A percentile compares a stretch with the other conserved stretches of the same genome.
Evolutionary conservation across 2,329 filamentous ascomycete species (phyloP).

Genomic region (Aureobasidium sp.): DNA sequence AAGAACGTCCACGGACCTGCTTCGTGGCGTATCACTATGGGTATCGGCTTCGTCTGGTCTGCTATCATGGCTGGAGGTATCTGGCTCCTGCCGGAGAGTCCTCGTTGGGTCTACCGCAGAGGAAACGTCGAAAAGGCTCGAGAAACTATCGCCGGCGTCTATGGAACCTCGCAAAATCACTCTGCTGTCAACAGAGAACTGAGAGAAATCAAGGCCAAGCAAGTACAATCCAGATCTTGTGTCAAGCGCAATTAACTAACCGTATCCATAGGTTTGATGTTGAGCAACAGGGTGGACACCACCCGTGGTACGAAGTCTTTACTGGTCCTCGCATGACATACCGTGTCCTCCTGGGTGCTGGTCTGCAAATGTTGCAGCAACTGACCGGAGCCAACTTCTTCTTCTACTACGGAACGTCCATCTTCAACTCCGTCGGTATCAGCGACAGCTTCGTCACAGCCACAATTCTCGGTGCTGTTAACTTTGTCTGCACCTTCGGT

Average conservation of each 20-base stretch:
- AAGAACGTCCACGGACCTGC: slow-evolving; percentile 40
- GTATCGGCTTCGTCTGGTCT: slow-evolving; percentile 52
- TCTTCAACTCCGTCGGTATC: slow-evolving; percentile 36
- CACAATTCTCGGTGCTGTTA: slow-evolving; percentile 44
- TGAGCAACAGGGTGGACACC: slow-evolving; percentile 41
- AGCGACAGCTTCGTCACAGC: slow-evolving; percentile 40
- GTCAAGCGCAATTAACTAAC: too few species aligned
- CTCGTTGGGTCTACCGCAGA: slow-evolving; percentile 52
- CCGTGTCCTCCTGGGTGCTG: slow-evolving; percentile 55
- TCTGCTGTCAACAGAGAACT: slow-evolving; percentile 47
- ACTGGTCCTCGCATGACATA: slow-evolving; percentile 60
- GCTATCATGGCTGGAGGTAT: slow-evolving; percentile 49
- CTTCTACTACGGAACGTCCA: slow-evolving; percentile 47
- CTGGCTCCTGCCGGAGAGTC: slow-evolving; percentile 49
- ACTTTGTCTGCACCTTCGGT: slow-evolving; percentile 42
- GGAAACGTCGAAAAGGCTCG: slow-evolving; percentile 47
- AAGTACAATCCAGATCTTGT: too few species aligned
- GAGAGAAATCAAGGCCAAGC: slow-evolving; percentile 48
- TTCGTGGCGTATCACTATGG: slow-evolving; percentile 60
- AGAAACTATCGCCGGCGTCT: slow-evolving; percentile 46
- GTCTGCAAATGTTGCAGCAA: slow-evolving; percentile 60
- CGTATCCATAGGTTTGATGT: slow-evolving; percentile 42
- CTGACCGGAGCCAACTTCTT: slow-evolving; percentile 63
- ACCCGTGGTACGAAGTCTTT: slow-evolving; percentile 61
- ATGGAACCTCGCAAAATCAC: slow-evolving; percentile 51